A percentile compares a stretch with the other conserved stretches of the same genome.
Conservation (phyloP, 345 rosid genomes). For the Reutealis trisperma region DNA sequence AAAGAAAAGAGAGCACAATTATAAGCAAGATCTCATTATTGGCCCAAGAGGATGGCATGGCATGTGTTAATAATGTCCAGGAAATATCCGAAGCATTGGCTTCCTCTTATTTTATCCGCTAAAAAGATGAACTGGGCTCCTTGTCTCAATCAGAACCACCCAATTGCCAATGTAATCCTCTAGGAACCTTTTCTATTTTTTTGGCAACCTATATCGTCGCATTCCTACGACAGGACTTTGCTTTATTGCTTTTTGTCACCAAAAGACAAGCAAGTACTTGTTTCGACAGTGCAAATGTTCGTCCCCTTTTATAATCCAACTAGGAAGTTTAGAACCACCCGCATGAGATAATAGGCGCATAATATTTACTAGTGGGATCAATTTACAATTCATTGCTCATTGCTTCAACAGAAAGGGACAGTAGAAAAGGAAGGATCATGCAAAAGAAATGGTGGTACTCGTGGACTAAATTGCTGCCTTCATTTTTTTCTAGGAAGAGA, state of each 20-base stretch:
- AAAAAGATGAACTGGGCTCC: neutral
- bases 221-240: neutral
- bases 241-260: neutral
- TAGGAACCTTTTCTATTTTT: neutral
- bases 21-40: no score
- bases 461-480: constrained; percentile 58
- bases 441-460: constrained; percentile 33
- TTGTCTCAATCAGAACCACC: constrained; percentile 25
- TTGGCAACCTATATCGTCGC: constrained; percentile 1
- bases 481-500: constrained; percentile 42
- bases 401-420: constrained; percentile 36
- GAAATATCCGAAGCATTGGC: neutral
- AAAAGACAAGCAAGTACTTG: constrained; percentile 33
- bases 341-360: constrained; percentile 13
- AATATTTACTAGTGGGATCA: constrained; percentile 28
- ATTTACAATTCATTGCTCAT: constrained; percentile 13
- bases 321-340: constrained; percentile 32
- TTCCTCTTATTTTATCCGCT: no score
- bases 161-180: constrained; percentile 13
- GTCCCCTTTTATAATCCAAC: neutral
- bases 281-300: constrained; percentile 5
- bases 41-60: no score
- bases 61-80: no score
- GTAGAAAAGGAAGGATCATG: constrained; percentile 34
- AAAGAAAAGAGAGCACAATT: no score